Percentiles rank a stretch among this genome's conserved stretches.
Evolutionary conservation across 2,329 filamentous ascomycete species (phyloP).

Genomic region (Colletotrichum sp.): DNA sequence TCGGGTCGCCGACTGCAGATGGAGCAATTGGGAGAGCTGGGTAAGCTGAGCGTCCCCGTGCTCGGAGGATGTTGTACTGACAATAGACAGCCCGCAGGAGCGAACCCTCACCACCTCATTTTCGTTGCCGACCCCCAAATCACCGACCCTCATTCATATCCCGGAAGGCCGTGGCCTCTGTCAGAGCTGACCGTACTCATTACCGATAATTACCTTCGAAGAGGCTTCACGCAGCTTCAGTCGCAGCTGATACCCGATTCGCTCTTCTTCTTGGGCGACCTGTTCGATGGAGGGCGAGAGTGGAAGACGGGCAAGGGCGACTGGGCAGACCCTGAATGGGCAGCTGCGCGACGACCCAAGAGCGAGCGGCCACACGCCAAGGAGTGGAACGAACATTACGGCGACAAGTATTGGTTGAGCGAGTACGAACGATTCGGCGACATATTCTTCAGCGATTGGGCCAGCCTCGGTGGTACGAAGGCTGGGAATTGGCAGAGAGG

Average conservation of each 20-base stretch:
- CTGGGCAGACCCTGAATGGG: slow-evolving; percentile 66
- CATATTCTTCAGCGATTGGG: slow-evolving; percentile 81
- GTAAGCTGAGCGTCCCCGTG: slow-evolving; percentile 53
- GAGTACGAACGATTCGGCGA: slow-evolving; percentile 88
- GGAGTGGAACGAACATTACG: slow-evolving; percentile 76
- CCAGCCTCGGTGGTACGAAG: slow-evolving; percentile 56
- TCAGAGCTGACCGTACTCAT: slow-evolving; percentile 61
- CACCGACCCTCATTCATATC: slow-evolving; percentile 94
- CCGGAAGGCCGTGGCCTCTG: slow-evolving; percentile 72
- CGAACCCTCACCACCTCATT: slow-evolving; percentile 82
- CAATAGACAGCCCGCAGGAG: slow-evolving; percentile 68
- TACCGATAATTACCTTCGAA: slow-evolving; percentile 88
- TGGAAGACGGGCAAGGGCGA: slow-evolving; percentile 77
- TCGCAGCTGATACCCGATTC: slow-evolving; percentile 80
- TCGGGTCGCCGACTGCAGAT: slow-evolving; percentile 75
- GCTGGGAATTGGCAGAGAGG: slow-evolving; percentile 67
- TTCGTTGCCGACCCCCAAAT: slow-evolving; percentile 91
- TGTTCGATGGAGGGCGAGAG: slow-evolving; percentile 95
- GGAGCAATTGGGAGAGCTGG: slow-evolving; percentile 93
- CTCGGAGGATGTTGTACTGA: not conserved
- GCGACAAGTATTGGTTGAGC: slow-evolving; percentile 80
- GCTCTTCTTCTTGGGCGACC: slow-evolving; percentile 88
- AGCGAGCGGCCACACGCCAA: slow-evolving; percentile 62
- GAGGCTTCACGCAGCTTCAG: slow-evolving; percentile 83
- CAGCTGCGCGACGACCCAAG: slow-evolving; percentile 52